These are phyloP conservation scores for Kondoa subrosea DNA, from an alignment of 768 basidiomycete species.

Conservation along the genomic window DNA sequence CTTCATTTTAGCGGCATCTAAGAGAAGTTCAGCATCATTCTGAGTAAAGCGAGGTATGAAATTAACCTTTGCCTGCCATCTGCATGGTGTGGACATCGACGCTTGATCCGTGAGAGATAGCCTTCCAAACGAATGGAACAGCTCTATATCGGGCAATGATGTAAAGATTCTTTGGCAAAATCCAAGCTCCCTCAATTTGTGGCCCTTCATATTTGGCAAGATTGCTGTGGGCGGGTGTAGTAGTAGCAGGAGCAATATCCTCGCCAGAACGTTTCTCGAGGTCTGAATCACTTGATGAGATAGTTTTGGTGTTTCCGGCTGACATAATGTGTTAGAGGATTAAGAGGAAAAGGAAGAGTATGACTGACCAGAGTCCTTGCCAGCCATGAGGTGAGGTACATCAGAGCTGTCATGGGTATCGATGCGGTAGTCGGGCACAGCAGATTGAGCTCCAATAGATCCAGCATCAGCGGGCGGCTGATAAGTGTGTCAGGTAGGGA, in stretches of 20 bases:
- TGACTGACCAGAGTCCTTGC: background rate
- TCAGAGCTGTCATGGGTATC: constrained; percentile 3
- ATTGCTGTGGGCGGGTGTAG: constrained; percentile 13
- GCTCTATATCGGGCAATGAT: constrained; percentile 32
- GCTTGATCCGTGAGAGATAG: constrained; percentile 20
- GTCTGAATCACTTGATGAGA: constrained; percentile 14
- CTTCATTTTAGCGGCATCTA: constrained; percentile 25
- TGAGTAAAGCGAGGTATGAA: background rate
- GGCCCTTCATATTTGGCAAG: constrained; percentile 21
- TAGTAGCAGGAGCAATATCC: background rate
- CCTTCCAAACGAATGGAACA: constrained; percentile 14
- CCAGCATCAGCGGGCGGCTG: constrained; percentile 32
- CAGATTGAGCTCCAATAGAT: constrained; percentile 11
- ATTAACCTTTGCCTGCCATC: background rate
- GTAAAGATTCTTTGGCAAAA: constrained; percentile 31
- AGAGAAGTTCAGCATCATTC: constrained; percentile 19
- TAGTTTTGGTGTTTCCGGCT: constrained; percentile 9
- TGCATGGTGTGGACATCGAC: background rate
- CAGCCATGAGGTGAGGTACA: background rate
- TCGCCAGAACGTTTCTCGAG: constrained; percentile 7
- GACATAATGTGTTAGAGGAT: background rate
- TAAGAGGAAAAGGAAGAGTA: background rate
- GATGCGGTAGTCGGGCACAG: constrained; percentile 33
- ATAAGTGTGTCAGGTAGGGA: too few species aligned
- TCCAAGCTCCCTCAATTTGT: constrained; percentile 31